Evolutionary conservation across 2,329 filamentous ascomycete species (phyloP), one percentile per base, ranked within the genome.

Genomic region (Bipolaris oryzae): DNA sequence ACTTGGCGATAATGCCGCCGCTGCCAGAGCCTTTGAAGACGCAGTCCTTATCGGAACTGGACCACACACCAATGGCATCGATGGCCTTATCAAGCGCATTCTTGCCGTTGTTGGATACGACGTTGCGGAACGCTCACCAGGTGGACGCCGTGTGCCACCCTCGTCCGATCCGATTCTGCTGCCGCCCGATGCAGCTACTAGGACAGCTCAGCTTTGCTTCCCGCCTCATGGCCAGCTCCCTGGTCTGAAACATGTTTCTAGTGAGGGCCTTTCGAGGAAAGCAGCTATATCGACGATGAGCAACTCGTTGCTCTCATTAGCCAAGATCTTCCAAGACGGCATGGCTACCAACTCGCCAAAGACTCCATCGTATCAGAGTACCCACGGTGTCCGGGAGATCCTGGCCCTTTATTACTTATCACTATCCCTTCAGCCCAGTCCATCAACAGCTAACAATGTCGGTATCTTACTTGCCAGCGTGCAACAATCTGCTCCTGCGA

Each of bases 361-460:
- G 20, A 80, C 84, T 10, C 62, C 70, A 3, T 79, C 84, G 10
- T 78, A 85, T 20, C 84, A 85, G 56, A 86, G 87, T 53, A 84
- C 87, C 2, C 88, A 89, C 42, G 90, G 92, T 1, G 92, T 98
- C 21, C 87, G 92, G 39, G 95, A 99, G 70, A 98, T 99, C 35
- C 79, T 99, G 34, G 91, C 93, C 1, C 84, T 99, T 11, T 99
- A 99, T 75, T 99, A 99, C 71, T 82, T 99, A 2, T 99, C 95
- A 0, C 80, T 99, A 3, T 96, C 95, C 0, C 82, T 99, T 2
- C 95, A 97, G 62, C 93, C 95, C 45, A 98, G 95, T 68, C 95
- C 95, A 2, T 99, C 95, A 0, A 99, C 95, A 0, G 95, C 95
- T 0, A 99, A 99, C 74, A 99, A 99, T 73, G 93, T 99, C 11